Conservation (phyloP, 2,329 filamentous ascomycete species). For the Coniochaeta sp. region DNA sequence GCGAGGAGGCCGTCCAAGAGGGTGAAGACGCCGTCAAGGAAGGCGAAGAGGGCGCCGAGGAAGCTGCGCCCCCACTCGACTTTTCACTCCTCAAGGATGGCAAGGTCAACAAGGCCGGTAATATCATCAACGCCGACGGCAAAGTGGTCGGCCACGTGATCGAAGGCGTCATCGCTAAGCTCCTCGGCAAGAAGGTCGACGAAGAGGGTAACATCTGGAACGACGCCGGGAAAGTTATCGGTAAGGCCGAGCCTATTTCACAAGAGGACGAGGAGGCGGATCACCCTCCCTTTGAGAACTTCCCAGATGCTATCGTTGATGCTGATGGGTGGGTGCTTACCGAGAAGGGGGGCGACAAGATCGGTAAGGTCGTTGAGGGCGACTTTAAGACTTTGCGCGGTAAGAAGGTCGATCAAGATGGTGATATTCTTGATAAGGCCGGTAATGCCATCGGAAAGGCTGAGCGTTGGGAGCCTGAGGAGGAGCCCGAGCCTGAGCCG, state of each 20-base stretch:
- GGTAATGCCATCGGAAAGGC: constrained; percentile 57
- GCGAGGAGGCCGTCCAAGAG: constrained; percentile 6
- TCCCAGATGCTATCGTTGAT: constrained; percentile 46
- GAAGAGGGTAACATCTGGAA: constrained; percentile 65
- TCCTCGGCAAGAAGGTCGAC: constrained; percentile 58
- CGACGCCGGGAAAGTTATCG: constrained; percentile 61
- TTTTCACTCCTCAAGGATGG: constrained; percentile 55
- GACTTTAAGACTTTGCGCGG: constrained; percentile 58
- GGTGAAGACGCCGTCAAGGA: constrained; percentile 24
- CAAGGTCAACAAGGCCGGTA: constrained; percentile 50
- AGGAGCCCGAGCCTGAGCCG: constrained; percentile 39
- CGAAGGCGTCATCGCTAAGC: constrained; percentile 57
- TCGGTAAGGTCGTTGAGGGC: constrained; percentile 58
- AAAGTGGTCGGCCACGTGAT: constrained; percentile 55
- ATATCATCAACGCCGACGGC: constrained; percentile 46
- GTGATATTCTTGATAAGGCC: constrained; percentile 58
- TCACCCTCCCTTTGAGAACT: constrained; percentile 51
- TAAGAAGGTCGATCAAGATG: constrained; percentile 60
- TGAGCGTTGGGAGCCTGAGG: constrained; percentile 26
- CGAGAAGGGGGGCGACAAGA: constrained; percentile 31
- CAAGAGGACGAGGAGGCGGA: constrained; percentile 43
- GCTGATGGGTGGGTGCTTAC: constrained; percentile 44
- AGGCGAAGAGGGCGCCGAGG: constrained; percentile 5
- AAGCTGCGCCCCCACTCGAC: constrained; percentile 44
- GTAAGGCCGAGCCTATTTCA: constrained; percentile 58